A percentile compares a stretch with the other conserved stretches of the same genome.
Conservation (phyloP, 108 stramenopile species). For the Poteriospumella lacustris region DNA sequence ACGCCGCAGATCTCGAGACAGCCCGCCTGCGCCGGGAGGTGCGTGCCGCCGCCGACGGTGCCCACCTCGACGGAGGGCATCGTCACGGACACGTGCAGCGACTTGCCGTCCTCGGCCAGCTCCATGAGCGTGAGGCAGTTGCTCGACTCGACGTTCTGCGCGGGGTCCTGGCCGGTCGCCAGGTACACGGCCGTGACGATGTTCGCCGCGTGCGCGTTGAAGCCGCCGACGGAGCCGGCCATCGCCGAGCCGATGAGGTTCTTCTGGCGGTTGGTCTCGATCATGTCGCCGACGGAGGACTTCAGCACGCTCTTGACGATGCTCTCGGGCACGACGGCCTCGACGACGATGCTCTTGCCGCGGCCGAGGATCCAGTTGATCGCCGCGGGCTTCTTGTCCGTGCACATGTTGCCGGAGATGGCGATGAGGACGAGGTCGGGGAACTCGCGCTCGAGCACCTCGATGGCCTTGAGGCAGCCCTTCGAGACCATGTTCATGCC, state of each 20-base stretch:
- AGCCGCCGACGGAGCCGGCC: constrained; percentile 89
- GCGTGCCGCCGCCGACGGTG: constrained; percentile 94
- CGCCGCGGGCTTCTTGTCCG: constrained; percentile 96
- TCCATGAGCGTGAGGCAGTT: constrained; percentile 92
- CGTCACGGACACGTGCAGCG: constrained; percentile 66
- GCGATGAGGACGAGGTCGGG: constrained; percentile 72
- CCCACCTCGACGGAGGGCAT: constrained; percentile 98
- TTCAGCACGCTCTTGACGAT: constrained; percentile 83
- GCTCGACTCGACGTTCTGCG: constrained; percentile 91
- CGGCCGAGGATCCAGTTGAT: constrained; percentile 97
- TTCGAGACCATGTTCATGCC: constrained; percentile 99
- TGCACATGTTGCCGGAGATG: constrained; percentile 95
- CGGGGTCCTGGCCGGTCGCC: constrained; percentile 97
- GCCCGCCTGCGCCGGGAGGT: constrained; percentile 82
- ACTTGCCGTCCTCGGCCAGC: constrained; percentile 67
- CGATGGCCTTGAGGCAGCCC: constrained; percentile 81
- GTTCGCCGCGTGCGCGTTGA: constrained; percentile 96
- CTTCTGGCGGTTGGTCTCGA: constrained; percentile 85
- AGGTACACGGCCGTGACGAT: constrained; percentile 96
- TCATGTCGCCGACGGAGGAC: constrained; percentile 80
- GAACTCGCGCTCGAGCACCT: constrained; percentile 64
- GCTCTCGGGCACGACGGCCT: constrained; percentile 74
- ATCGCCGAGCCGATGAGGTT: constrained; percentile 95
- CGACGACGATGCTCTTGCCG: constrained; percentile 90
- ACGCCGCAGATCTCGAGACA: constrained; percentile 86